Conservation (phyloP, 2,329 filamentous ascomycete genomes). For the Corniculantispora saksenae region DNA sequence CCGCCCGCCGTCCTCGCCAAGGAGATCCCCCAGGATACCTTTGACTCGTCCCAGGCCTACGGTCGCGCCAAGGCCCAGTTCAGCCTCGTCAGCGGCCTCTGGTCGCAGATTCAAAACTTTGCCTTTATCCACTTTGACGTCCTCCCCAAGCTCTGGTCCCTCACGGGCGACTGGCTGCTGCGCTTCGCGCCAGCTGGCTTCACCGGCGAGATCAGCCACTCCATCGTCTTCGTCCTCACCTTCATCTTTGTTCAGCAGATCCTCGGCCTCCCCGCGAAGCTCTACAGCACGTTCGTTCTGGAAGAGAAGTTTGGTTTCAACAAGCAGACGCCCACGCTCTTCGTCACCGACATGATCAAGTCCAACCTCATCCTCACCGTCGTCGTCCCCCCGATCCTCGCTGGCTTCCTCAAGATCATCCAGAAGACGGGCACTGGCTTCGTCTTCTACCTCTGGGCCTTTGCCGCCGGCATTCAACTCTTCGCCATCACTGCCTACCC, state of each 20-base stretch:
- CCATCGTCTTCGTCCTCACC: slow-evolving; percentile 85
- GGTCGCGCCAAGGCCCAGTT: slow-evolving; percentile 95
- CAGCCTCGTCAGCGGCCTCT: slow-evolving; percentile 77
- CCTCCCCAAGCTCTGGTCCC: slow-evolving; percentile 85
- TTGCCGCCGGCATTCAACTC: slow-evolving; percentile 84
- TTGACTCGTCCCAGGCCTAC: slow-evolving; percentile 94
- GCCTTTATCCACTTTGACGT: slow-evolving; percentile 88
- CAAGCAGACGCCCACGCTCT: slow-evolving; percentile 90
- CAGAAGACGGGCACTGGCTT: slow-evolving; percentile 91
- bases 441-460: slow-evolving; percentile 98
- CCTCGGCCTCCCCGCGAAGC: slow-evolving; percentile 75
- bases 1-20: slow-evolving; percentile 84
- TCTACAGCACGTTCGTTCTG: slow-evolving; percentile 94
- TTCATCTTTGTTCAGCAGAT: slow-evolving; percentile 82
- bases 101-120: slow-evolving; percentile 84
- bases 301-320: slow-evolving; percentile 99
- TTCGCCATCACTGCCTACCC: slow-evolving; percentile 97
- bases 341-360: slow-evolving; percentile 89
- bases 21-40: slow-evolving; percentile 86
- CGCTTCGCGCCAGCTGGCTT: slow-evolving; percentile 76
- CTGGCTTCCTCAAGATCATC: slow-evolving; percentile 90
- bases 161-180: slow-evolving; percentile 74
- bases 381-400: slow-evolving; percentile 83
- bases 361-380: slow-evolving; percentile 78
- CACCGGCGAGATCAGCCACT: slow-evolving; percentile 90